These are phyloP conservation scores for Triadica sebifera DNA, from an alignment of 345 rosid species.

Conservation along the genomic window DNA sequence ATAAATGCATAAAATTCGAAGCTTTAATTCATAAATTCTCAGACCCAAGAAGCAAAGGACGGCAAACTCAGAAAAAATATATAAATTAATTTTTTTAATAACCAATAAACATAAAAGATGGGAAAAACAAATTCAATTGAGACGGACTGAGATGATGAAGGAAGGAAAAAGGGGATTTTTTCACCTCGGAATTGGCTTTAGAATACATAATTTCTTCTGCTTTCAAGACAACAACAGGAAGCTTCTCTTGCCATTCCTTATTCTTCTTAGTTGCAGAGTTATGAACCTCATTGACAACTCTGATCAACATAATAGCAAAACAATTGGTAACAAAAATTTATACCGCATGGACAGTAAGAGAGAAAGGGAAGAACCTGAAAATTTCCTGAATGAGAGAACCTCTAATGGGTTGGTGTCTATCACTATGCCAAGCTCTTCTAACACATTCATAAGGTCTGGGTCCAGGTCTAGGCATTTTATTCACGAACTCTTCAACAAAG, in stretches of 20 bases:
- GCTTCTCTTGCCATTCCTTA: conserved; percentile 78
- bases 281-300: conserved; percentile 60
- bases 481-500: not conserved
- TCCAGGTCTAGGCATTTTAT: conserved; percentile 70
- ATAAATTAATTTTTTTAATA: not conserved
- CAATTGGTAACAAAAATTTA: not conserved
- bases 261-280: conserved; percentile 54
- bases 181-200: conserved; percentile 72
- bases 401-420: conserved; percentile 71
- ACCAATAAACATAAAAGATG: not conserved
- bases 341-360: not conserved
- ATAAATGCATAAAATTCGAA: not conserved
- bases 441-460: conserved; percentile 74
- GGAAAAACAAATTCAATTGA: conserved; percentile 9
- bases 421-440: conserved; percentile 76
- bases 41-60: not conserved
- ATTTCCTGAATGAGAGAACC: conserved; percentile 72
- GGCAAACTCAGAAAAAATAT: not conserved
- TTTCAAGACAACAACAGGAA: conserved; percentile 67
- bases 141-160: not conserved
- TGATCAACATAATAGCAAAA: conserved; percentile 12
- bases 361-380: conserved; percentile 42
- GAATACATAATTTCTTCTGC: conserved; percentile 74
- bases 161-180: not conserved
- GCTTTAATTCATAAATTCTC: not conserved